Evolutionary conservation across 768 basidiomycete species (phyloP), one percentile per base, ranked within the genome.

Genomic region (Chalciporus sphaerocephalus): DNA sequence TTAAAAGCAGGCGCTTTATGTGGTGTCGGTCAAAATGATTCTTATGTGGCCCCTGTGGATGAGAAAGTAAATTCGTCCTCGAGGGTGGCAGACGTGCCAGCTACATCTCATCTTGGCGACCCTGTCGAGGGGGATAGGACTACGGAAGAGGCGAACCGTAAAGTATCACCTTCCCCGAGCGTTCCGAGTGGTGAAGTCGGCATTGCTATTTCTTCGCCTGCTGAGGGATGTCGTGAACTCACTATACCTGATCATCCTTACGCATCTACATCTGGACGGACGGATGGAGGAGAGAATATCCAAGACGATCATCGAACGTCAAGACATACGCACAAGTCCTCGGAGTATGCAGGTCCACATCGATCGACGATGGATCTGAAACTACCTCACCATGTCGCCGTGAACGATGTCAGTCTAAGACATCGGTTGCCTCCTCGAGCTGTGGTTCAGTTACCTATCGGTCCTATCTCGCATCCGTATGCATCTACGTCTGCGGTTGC

Each of bases 261-360:
- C 42, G 69, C 69, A 24, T 12, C 46, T 3, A 23, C 5, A 13
- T 11, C 25, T 21, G 42, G 18, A 27, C 40, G 32, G 23, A 36
- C 13, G 18, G 44, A 40, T 10, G 30, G 5, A 15, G 4, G 30
- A 13, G 39, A 38, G 10, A 13, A 12, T 1, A 40, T 36, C 18
- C 42, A 40, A 25, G 50, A 45, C 10, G 42, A 17, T 24, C 52
- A 38, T 4, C 25, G 34, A 24, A 21, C 53, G 10, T 50, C 56
- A 16, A 53, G 38, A 21, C 54, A 53, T 18, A 48, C 54, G 1
- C 61, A 59, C 24, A 56, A 52, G 25, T 50, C 57, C 6, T 69
- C 69, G 2, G 65, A 60, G 12, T 73, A 70, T 44, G 71, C 70
- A 0, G 71, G 71, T 9, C 72, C 73, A 2, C 70, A 72, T 48